Evolutionary conservation across 345 rosid species (phyloP), one percentile per base, ranked within the genome.

Genomic region (Theobroma cacao): DNA sequence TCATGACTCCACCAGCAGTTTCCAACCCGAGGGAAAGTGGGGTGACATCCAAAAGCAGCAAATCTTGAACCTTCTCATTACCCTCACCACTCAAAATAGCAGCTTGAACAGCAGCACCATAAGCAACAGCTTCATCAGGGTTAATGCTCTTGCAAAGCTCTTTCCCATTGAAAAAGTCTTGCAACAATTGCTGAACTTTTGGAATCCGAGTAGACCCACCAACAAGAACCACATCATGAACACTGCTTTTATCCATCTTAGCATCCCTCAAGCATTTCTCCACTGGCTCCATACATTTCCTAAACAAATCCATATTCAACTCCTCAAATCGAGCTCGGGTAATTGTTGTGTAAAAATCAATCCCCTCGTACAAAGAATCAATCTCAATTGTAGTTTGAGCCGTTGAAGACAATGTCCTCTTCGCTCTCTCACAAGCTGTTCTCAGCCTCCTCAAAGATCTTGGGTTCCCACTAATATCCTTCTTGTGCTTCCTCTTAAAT

Each of bases 91-190:
- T 90, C 76, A 90, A 53, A 72, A 90, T 85, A 0, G 90, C 91
- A 2, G 91, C 93, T 38, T 91, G 92, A 10, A 91, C 91, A 30
- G 92, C 91, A 26, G 92, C 92, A 66, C 92, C 92, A 17, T 82
- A 91, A 9, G 94, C 94, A 59, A 91, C 91, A 34, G 91, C 96
- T 80, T 91, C 96, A 24, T 73, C 76, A 2, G 76, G 76, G 45
- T 73, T 73, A 7, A 73, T 73, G n/a, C 48, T 52, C 47, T 73
- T 73, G 64, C 76, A 73, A 24, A 73, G 76, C 50, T 73, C 64
- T 55, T 73, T 52, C 5, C 76, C 76, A 15, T 73, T 73, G 64
- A 73, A 73, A 3, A 73, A 73, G 45, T 73, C 76, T n/a, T 73
- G 76, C 63, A 73, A 56, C 76, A 73, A 34, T 52, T 55, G 63